These are phyloP conservation scores for Onygenales sp. DNA, from an alignment of 2,329 filamentous ascomycete genomes.

Conservation along the genomic window DNA sequence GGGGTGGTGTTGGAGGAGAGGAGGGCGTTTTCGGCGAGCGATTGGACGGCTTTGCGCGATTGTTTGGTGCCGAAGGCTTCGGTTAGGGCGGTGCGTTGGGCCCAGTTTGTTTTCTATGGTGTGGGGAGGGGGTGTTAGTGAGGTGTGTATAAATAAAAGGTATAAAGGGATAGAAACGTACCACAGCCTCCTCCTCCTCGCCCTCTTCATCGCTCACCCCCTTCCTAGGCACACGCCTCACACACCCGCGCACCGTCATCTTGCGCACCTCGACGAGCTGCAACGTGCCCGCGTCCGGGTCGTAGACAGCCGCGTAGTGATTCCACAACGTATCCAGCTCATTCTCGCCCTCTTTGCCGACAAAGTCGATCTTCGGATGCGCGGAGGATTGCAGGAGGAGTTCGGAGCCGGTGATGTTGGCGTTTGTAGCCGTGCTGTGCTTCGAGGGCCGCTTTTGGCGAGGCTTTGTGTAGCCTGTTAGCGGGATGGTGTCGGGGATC, in stretches of 20 bases:
- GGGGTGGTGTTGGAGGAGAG: conserved; percentile 28
- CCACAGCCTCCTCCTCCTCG: conserved; percentile 9
- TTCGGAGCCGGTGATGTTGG: conserved; percentile 34
- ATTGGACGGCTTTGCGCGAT: conserved; percentile 39
- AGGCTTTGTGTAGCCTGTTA: conserved; percentile 38
- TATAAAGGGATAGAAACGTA: neutral
- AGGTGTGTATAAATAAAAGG: neutral
- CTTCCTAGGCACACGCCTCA: conserved; percentile 21
- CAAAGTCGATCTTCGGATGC: conserved; percentile 52
- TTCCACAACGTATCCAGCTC: conserved; percentile 43
- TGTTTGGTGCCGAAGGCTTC: conserved; percentile 43
- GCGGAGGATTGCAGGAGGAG: conserved; percentile 52
- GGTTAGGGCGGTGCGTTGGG: conserved; percentile 34
- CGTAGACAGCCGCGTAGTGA: conserved; percentile 54
- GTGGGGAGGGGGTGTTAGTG: neutral
- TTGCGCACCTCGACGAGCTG: conserved; percentile 46
- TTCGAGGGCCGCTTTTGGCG: conserved; percentile 29
- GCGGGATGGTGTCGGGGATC: conserved; percentile 23
- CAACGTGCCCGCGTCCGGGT: conserved; percentile 44
- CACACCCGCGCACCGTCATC: conserved; percentile 44
- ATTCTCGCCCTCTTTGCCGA: conserved; percentile 42
- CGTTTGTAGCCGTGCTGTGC: conserved; percentile 23
- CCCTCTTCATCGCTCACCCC: conserved; percentile 19
- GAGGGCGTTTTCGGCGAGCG: conserved; percentile 39
- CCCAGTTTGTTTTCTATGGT: conserved; percentile 26